Percentiles rank a stretch among this genome's conserved stretches.
phyloP scores from a whole-genome alignment of 352 stramenopile genomes.

The Phytophthora aleatoria region DNA sequence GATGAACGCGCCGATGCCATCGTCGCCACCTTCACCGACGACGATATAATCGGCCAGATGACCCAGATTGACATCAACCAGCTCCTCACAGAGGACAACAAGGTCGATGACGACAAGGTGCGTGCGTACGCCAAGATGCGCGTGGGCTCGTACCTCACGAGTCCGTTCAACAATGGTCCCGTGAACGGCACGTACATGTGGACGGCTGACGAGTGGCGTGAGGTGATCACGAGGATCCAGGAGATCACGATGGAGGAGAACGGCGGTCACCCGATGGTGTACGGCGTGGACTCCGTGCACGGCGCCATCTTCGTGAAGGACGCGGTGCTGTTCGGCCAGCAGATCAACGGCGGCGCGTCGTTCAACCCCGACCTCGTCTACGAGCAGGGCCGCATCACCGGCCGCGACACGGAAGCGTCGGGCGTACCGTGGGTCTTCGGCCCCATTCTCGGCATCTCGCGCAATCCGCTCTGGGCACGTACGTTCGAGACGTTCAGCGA shows the following conservation, averaged over 20 bases:
- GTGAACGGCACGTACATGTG: constrained; percentile 36
- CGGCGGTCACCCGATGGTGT: constrained; percentile 60
- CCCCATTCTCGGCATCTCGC: constrained; percentile 75
- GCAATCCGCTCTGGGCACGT: constrained; percentile 81
- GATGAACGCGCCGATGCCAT: constrained; percentile 23
- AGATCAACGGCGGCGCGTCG: constrained; percentile 58
- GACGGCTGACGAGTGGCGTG: constrained; percentile 62
- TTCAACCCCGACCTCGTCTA: constrained; percentile 80
- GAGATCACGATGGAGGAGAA: constrained; percentile 54
- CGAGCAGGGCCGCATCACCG: constrained; percentile 62
- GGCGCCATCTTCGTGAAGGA: constrained; percentile 83
- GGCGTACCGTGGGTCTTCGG: constrained; percentile 89
- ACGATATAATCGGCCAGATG: constrained; percentile 83
- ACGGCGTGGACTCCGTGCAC: constrained; percentile 89
- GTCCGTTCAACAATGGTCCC: constrained; percentile 38
- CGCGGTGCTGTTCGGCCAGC: constrained; percentile 62
- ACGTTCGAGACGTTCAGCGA: constrained; percentile 93
- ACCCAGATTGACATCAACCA: constrained; percentile 85
- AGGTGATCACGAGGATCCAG: constrained; percentile 70
- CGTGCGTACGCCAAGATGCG: constrained; percentile 62
- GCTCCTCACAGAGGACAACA: constrained; percentile 49
- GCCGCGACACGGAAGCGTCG: constrained; percentile 74
- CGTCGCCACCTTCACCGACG: constrained; percentile 26
- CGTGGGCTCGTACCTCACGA: constrained; percentile 87
- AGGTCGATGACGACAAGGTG: constrained; percentile 36